Base-by-base conservation (phyloP, 2,329 filamentous ascomycete species). In the Coniochaeta prunicola region DNA sequence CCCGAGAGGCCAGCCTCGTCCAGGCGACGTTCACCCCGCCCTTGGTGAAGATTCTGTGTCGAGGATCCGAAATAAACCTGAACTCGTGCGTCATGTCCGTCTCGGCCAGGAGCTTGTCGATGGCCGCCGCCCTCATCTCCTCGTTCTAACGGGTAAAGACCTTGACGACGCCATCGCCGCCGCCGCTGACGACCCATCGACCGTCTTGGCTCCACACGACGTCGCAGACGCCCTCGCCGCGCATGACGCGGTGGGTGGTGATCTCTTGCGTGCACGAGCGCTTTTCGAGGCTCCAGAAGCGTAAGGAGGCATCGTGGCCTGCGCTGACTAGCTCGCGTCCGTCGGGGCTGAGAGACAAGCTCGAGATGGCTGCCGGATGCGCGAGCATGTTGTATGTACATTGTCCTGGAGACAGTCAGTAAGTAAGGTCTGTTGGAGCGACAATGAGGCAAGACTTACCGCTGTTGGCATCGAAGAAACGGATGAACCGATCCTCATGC, bases 341-440 rank as follows among this genome's bases (percentile, higher is more conserved):
- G 69, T 97, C 93, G 15, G 93, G 94, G 65, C 91, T 96, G 21
- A 99, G 83, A 0, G 91, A 96, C 5, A 99, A 82, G 28, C 90
- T 89, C 1, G 94, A 96, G 64, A 99, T 97, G 59, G 94, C 88
- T 3, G 92, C 89, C 0, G 94, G 92, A 67, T 99, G 94, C 6
- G 94, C 94, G 60, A 97, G 85, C 94, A 99, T 99, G 68, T 90
- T 96, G 75, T 99, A 99, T 63, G 94, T 97, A 76, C 92, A 97
- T 91, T 99, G 94, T 59, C 94, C 94, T 97, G 45, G 64, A 28
- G 24, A 19, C 17, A 26, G 24, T 19, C 13, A 24, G 31, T 21
- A 30, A n/a, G 12, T 6, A 53, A 4, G 4, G n/a, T 21, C 8
- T 38, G 36, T 19, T 30, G n/a, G 21, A 50, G 24, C 4, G 7